A percentile compares a stretch with the other conserved stretches of the same genome.
These are phyloP conservation scores for Neurospora terricola DNA, from an alignment of 495 filamentous ascomycete genomes.

Conservation along the genomic window DNA sequence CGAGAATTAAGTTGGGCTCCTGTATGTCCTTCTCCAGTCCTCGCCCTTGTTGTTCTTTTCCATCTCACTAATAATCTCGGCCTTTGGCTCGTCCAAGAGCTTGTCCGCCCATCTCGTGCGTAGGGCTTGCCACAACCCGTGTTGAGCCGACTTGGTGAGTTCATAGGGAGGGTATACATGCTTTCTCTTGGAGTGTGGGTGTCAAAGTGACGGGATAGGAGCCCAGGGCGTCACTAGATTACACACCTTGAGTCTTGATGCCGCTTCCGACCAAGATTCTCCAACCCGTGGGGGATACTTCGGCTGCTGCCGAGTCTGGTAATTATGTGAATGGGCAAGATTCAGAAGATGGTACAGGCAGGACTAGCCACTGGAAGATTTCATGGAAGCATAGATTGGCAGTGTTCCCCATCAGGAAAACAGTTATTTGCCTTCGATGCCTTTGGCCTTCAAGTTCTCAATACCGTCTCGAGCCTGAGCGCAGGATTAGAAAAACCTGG, in stretches of 20 bases:
- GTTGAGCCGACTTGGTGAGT: slow-evolving; percentile 55
- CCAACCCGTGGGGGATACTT: slow-evolving; percentile 75
- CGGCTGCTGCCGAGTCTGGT: slow-evolving; percentile 26
- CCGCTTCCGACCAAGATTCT: slow-evolving; percentile 56
- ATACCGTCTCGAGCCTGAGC: slow-evolving; percentile 20
- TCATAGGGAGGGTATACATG: slow-evolving; percentile 64
- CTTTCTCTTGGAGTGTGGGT: slow-evolving; percentile 41
- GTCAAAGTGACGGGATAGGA: slow-evolving; percentile 56
- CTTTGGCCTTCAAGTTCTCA: slow-evolving; percentile 69
- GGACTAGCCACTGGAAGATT: slow-evolving; percentile 54
- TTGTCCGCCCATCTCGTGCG: slow-evolving; percentile 80
- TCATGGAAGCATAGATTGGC: slow-evolving; percentile 66
- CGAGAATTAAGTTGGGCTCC: neutral
- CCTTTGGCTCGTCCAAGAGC: slow-evolving; percentile 58
- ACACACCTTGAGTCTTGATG: slow-evolving; percentile 46
- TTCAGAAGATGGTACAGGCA: neutral
- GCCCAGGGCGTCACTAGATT: slow-evolving; percentile 58
- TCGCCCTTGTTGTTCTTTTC: slow-evolving; percentile 57
- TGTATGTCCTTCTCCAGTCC: slow-evolving; percentile 33
- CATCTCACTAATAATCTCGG: slow-evolving; percentile 57
- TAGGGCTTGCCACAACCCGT: slow-evolving; percentile 64
- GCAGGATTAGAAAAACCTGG: slow-evolving; percentile 3
- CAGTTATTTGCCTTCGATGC: slow-evolving; percentile 53
- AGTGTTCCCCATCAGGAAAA: slow-evolving; percentile 53
- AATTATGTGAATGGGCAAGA: neutral